Conservation (phyloP, 2,329 filamentous ascomycete species). For the Alternaria rosae region DNA sequence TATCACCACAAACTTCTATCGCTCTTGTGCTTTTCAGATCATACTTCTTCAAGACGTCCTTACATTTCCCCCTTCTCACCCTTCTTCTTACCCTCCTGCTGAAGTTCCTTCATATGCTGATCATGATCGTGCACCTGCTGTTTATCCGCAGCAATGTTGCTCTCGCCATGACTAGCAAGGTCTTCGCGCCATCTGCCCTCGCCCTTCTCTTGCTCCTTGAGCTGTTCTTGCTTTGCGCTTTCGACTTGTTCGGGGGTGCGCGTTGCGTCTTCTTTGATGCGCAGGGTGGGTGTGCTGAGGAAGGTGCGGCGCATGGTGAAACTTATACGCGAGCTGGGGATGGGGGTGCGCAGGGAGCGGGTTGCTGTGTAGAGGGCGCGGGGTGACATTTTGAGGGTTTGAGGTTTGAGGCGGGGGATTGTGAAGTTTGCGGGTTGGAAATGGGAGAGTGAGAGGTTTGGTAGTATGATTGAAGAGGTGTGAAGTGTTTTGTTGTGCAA, state of each 20-base stretch:
- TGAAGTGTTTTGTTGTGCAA: not conserved
- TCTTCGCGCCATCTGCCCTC: constrained; percentile 55
- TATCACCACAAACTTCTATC: not conserved
- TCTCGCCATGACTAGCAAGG: constrained; percentile 52
- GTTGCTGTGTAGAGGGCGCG: constrained; percentile 21
- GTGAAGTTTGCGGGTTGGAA: not conserved
- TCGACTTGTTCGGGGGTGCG: constrained; percentile 53
- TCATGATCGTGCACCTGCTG: constrained; percentile 54
- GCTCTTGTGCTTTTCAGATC: too few relatives aligned
- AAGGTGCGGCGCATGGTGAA: constrained; percentile 35
- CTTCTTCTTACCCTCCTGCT: constrained; percentile 54
- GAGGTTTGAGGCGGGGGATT: not conserved
- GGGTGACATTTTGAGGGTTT: constrained; percentile 22
- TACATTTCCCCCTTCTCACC: constrained; percentile 48
- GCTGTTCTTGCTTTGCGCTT: constrained; percentile 53
- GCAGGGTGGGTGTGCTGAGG: constrained; percentile 37
- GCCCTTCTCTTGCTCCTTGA: constrained; percentile 53
- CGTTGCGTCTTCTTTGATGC: constrained; percentile 52
- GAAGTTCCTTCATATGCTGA: constrained; percentile 54
- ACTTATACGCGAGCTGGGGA: not conserved
- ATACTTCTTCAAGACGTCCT: not conserved
- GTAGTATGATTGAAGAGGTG: not conserved
- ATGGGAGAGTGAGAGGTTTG: not conserved
- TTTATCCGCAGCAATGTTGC: constrained; percentile 52
- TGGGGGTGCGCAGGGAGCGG: constrained; percentile 13